A percentile compares a stretch with the other conserved stretches of the same genome.
Evolutionary conservation across 2,329 filamentous ascomycete species (phyloP).

Genomic region (Aureobasidium zeae): DNA sequence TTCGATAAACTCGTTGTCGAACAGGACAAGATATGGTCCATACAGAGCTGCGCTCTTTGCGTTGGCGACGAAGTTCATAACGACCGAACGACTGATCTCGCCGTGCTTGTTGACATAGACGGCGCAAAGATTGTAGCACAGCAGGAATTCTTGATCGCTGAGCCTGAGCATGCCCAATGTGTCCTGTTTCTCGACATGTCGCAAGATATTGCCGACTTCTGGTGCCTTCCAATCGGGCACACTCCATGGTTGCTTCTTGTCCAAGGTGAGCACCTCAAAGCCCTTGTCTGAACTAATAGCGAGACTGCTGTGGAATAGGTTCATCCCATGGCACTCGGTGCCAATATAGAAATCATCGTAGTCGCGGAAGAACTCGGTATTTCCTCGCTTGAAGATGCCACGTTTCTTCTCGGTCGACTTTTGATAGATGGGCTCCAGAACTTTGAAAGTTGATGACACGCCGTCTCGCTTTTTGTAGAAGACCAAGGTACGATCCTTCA

Average conservation of each 20-base stretch:
- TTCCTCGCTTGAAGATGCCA: constrained; percentile 59
- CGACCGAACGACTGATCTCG: constrained; percentile 83
- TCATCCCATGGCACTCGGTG: constrained; percentile 87
- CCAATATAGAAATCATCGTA: constrained; percentile 99
- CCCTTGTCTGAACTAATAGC: constrained; percentile 85
- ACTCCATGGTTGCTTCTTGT: constrained; percentile 93
- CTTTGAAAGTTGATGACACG: constrained; percentile 86
- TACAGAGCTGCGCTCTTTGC: constrained; percentile 81
- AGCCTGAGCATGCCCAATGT: constrained; percentile 96
- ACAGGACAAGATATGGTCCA: constrained; percentile 82
- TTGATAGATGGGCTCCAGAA: constrained; percentile 90
- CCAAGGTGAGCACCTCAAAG: constrained; percentile 89
- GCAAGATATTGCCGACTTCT: constrained; percentile 75
- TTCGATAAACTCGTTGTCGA: constrained; percentile 94
- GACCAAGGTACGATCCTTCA: constrained; percentile 91
- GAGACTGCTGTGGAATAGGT: constrained; percentile 90
- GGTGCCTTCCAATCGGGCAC: constrained; percentile 77
- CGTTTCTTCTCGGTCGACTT: constrained; percentile 79
- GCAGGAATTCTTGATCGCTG: constrained; percentile 76
- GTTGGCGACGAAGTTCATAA: constrained; percentile 98
- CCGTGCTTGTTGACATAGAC: constrained; percentile 98
- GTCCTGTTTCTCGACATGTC: constrained; percentile 69
- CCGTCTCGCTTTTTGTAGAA: constrained; percentile 97
- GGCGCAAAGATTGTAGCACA: constrained; percentile 90
- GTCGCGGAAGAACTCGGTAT: constrained; percentile 92